A percentile compares a stretch with the other conserved stretches of the same genome.
Conservation (phyloP, 139 green algal genomes). For the Zygnema circumcarinatum region DNA sequence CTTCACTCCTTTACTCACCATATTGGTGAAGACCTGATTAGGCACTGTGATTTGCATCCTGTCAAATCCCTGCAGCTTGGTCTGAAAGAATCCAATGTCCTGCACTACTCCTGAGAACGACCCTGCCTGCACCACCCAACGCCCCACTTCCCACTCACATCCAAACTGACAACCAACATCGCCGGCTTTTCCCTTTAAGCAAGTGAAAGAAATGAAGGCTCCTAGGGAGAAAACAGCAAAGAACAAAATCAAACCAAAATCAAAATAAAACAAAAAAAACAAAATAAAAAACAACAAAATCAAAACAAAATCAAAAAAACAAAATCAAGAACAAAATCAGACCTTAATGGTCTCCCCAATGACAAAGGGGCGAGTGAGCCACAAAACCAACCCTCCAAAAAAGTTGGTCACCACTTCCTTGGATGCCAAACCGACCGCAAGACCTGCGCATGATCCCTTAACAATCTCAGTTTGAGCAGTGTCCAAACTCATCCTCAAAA, state of each 20-base stretch:
- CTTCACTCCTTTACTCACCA: slow-evolving; percentile 20
- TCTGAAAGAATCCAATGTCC: slow-evolving; percentile 45
- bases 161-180: neutral
- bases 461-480: neutral
- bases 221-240: no score
- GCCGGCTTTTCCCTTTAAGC: no score
- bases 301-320: neutral
- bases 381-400: slow-evolving; percentile 37
- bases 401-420: slow-evolving; percentile 43
- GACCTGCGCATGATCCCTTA: neutral
- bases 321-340: neutral
- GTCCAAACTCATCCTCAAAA: neutral
- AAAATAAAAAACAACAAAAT: neutral
- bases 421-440: slow-evolving; percentile 41
- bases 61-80: slow-evolving; percentile 21
- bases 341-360: slow-evolving; percentile 38
- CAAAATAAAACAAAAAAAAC: neutral
- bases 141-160: neutral
- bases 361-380: slow-evolving; percentile 18
- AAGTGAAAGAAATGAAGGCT: slow-evolving; percentile 9
- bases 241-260: neutral
- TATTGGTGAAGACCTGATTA: slow-evolving; percentile 43
- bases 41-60: slow-evolving; percentile 26
- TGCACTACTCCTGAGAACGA: slow-evolving; percentile 5
- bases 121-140: slow-evolving; percentile 7